A percentile compares a stretch with the other conserved stretches of the same genome.
These are phyloP conservation scores for Pyrus hybrid DNA, from an alignment of 331 rosid species.

Conservation along the genomic window DNA sequence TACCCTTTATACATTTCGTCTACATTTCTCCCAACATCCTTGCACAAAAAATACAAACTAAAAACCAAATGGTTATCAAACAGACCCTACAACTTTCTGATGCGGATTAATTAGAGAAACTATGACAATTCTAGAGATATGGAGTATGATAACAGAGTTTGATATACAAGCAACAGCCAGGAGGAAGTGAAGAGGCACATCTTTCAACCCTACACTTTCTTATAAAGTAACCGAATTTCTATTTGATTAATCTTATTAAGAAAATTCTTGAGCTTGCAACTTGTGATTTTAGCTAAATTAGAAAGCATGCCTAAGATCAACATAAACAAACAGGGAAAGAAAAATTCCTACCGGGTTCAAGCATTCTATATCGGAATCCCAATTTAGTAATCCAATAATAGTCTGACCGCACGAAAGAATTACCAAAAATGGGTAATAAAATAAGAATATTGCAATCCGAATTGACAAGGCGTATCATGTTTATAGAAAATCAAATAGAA, in stretches of 20 bases:
- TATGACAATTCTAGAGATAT: background rate
- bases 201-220: background rate
- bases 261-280: background rate
- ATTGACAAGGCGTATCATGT: conserved; percentile 8
- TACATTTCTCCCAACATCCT: no score
- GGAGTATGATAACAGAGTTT: background rate
- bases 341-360: background rate
- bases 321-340: background rate
- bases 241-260: background rate
- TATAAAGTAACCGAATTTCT: background rate
- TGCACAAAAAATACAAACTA: no score
- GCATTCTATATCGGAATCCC: background rate
- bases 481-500: background rate
- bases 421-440: background rate
- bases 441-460: background rate
- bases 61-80: background rate
- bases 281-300: background rate
- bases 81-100: background rate
- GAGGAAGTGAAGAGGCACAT: background rate
- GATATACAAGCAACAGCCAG: background rate
- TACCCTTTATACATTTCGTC: no score
- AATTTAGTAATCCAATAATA: background rate
- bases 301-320: background rate
- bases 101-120: background rate
- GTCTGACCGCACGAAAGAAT: background rate